phyloP scores from a whole-genome alignment of 495 filamentous ascomycete species.

The Penicillium turbatum region DNA sequence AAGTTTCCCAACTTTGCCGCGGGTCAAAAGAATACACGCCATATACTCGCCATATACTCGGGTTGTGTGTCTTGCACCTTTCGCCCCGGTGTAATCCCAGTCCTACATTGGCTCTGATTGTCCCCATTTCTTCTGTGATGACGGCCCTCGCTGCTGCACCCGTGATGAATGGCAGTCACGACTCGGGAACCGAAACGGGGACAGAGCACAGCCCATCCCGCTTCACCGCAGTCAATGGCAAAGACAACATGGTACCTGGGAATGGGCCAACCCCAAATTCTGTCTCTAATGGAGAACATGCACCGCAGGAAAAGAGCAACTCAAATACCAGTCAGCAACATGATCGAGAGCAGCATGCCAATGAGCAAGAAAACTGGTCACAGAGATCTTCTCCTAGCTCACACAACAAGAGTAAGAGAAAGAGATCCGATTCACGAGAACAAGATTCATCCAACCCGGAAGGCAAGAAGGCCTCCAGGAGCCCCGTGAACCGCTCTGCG shows the following conservation, averaged over 20 bases:
- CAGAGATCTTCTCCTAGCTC: conserved; percentile 29
- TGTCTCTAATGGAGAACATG: conserved; percentile 3
- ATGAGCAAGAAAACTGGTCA: conserved; percentile 25
- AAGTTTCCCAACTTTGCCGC: neutral
- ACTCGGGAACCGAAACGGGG: conserved; percentile 36
- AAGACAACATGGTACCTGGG: conserved; percentile 24
- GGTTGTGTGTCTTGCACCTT: neutral
- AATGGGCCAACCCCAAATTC: neutral
- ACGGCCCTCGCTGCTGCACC: conserved; percentile 40
- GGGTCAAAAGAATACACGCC: neutral
- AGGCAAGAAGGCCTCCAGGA: conserved; percentile 12
- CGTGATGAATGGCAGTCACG: conserved; percentile 34
- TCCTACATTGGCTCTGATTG: neutral
- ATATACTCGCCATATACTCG: neutral
- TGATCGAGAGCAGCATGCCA: conserved; percentile 3
- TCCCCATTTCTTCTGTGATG: conserved; percentile 24
- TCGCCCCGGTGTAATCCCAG: neutral
- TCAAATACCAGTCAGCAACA: conserved; percentile 1
- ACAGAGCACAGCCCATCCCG: conserved; percentile 47
- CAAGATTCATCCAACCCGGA: conserved; percentile 18
- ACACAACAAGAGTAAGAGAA: conserved; percentile 36
- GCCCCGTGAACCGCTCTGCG: conserved; percentile 13
- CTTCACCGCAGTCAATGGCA: conserved; percentile 54
- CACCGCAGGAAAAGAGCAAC: neutral
- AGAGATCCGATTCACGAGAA: conserved; percentile 39